Evolutionary conservation across 192 early-diverging fungal species (phyloP).

Genomic region (Gonapodya sp.): DNA sequence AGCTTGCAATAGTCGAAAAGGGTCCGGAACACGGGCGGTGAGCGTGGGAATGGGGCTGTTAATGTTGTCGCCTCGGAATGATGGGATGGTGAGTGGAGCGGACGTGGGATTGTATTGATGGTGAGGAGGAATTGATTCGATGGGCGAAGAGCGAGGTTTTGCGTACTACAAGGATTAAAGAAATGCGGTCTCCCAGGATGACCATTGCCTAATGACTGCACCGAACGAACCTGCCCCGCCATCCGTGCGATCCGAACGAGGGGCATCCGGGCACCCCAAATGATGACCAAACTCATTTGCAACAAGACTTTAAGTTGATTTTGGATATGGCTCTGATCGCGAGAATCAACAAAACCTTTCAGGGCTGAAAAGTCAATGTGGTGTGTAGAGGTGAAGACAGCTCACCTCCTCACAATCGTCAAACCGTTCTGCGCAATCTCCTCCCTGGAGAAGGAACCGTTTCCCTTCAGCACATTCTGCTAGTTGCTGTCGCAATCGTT

Average conservation of each 20-base stretch:
- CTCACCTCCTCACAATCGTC: constrained; percentile 1
- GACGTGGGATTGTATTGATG: background rate
- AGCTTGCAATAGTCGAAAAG: constrained; percentile 78
- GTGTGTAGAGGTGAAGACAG: no score
- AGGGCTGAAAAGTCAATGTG: no score
- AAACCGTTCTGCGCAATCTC: constrained; percentile 84
- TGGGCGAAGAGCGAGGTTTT: constrained; percentile 89
- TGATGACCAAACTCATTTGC: constrained; percentile 92
- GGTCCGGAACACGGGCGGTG: constrained; percentile 76
- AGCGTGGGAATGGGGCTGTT: constrained; percentile 75
- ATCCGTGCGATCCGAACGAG: constrained; percentile 95
- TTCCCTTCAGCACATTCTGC: constrained; percentile 81
- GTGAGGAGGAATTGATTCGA: constrained; percentile 50
- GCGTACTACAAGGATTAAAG: constrained; percentile 73
- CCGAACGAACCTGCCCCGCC: constrained; percentile 61
- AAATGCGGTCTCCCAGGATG: background rate
- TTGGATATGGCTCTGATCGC: constrained; percentile 69
- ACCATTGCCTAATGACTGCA: no score
- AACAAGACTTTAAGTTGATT: constrained; percentile 92
- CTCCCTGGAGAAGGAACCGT: constrained; percentile 92
- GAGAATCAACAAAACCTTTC: background rate
- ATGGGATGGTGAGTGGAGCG: constrained; percentile 21
- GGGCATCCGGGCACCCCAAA: constrained; percentile 86
- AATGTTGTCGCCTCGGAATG: constrained; percentile 96
- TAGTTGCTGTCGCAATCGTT: constrained; percentile 69